A percentile compares a stretch with the other conserved stretches of the same genome.
Conservation (phyloP, 2,329 filamentous ascomycete species). For the Aspergillus pseudoviridinutans region DNA sequence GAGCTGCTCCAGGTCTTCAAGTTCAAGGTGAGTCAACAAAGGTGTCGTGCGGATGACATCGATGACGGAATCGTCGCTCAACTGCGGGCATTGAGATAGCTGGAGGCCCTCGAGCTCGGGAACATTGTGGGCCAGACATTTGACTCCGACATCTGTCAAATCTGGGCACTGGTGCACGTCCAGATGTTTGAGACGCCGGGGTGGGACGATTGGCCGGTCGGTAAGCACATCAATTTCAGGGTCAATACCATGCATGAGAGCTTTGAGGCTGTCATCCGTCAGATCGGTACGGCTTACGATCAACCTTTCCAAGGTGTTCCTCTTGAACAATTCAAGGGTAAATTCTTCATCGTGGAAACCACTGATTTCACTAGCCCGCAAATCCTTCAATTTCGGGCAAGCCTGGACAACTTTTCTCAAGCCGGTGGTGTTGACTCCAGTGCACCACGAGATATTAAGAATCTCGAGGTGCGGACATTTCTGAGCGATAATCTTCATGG, state of each 20-base stretch:
- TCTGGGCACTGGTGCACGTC: slow-evolving; percentile 75
- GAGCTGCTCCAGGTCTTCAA: slow-evolving; percentile 77
- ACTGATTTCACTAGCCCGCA: slow-evolving; percentile 75
- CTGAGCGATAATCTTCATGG: slow-evolving; percentile 79
- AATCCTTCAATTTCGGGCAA: slow-evolving; percentile 70
- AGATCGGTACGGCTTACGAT: slow-evolving; percentile 74
- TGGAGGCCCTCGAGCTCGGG: slow-evolving; percentile 79
- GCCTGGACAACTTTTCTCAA: slow-evolving; percentile 67
- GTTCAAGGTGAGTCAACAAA: slow-evolving; percentile 75
- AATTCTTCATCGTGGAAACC: slow-evolving; percentile 74
- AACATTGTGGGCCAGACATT: slow-evolving; percentile 66
- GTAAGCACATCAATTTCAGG: slow-evolving; percentile 79
- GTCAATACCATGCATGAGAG: slow-evolving; percentile 70
- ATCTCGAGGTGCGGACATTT: slow-evolving; percentile 77
- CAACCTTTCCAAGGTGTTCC: slow-evolving; percentile 78
- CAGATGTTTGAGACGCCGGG: slow-evolving; percentile 74
- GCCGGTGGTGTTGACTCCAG: slow-evolving; percentile 73
- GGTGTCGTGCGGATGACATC: slow-evolving; percentile 71
- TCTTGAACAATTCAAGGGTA: slow-evolving; percentile 69
- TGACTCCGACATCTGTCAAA: slow-evolving; percentile 70
- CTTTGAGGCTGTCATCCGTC: slow-evolving; percentile 67
- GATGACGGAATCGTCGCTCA: slow-evolving; percentile 70
- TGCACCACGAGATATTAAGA: slow-evolving; percentile 92
- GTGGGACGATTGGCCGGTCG: slow-evolving; percentile 68
- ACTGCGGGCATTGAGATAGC: slow-evolving; percentile 68